phyloP scores from a whole-genome alignment of 371 early-diverging fungal genomes.

The Apophysomyces elegans region DNA sequence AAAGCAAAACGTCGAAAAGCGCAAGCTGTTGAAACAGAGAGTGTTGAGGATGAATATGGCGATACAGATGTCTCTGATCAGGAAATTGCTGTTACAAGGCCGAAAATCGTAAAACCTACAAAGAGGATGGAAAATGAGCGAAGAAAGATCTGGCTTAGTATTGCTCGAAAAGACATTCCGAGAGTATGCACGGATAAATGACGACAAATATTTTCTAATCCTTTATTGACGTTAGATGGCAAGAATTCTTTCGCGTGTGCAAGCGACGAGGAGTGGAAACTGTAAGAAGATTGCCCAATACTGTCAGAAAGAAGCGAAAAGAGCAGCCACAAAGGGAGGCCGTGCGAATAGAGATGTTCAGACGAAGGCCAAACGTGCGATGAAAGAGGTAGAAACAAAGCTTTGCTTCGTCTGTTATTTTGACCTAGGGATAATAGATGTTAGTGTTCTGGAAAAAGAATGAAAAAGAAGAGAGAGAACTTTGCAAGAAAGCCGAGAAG shows the following conservation, averaged over 20 bases:
- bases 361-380: constrained; percentile 48
- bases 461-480: constrained; percentile 90
- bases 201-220: background rate
- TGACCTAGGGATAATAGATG: constrained; percentile 50
- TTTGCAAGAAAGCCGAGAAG: constrained; percentile 88
- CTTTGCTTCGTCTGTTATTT: background rate
- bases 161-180: constrained; percentile 54
- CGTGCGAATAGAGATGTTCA: constrained; percentile 51
- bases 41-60: constrained; percentile 7
- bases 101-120: constrained; percentile 13
- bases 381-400: constrained; percentile 38
- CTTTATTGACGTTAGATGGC: constrained; percentile 38
- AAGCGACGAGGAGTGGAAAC: constrained; percentile 58
- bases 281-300: constrained; percentile 65
- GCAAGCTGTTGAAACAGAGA: constrained; percentile 3
- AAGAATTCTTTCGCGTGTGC: constrained; percentile 57
- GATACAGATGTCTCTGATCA: constrained; percentile 6
- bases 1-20: constrained; percentile 17
- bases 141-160: constrained; percentile 45
- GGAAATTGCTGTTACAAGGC: constrained; percentile 7
- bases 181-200: constrained; percentile 26
- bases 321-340: constrained; percentile 51
- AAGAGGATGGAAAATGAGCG: constrained; percentile 38
- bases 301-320: constrained; percentile 61
- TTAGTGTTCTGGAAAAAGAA: constrained; percentile 89